These are phyloP conservation scores for Acorus calamus DNA, from an alignment of 106 monocot genomes.

Conservation along the genomic window DNA sequence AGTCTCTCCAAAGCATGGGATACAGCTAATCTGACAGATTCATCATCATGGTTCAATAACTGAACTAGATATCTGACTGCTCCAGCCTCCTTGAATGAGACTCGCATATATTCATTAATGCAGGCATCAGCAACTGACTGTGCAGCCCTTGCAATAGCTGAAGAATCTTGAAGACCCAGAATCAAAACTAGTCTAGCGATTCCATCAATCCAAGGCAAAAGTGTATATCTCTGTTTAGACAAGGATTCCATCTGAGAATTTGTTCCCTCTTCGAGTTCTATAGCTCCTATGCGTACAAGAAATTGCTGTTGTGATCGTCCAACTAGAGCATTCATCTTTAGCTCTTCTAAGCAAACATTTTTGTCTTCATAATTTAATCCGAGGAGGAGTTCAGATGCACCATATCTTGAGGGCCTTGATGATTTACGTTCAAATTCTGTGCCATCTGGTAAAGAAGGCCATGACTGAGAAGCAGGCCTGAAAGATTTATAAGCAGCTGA, in stretches of 20 bases:
- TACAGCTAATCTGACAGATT: conserved; percentile 40
- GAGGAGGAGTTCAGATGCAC: conserved; percentile 78
- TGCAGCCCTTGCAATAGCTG: conserved; percentile 63
- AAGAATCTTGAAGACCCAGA: conserved; percentile 69
- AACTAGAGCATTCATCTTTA: conserved; percentile 70
- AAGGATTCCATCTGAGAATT: conserved; percentile 11
- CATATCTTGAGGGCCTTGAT: conserved; percentile 60
- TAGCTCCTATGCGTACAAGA: conserved; percentile 83
- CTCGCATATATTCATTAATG: conserved; percentile 50
- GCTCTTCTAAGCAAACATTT: conserved; percentile 36
- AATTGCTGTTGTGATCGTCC: conserved; percentile 89
- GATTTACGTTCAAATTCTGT: conserved; percentile 34
- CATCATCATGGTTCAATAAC: conserved; percentile 36
- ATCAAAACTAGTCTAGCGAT: conserved; percentile 81
- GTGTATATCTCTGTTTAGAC: conserved; percentile 31
- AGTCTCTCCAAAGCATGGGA: conserved; percentile 65
- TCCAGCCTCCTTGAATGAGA: conserved; percentile 85
- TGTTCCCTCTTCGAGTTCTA: conserved; percentile 43
- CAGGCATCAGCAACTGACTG: conserved; percentile 63
- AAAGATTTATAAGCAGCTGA: conserved; percentile 57
- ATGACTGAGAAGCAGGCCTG: conserved; percentile 48
- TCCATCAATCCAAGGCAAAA: conserved; percentile 72
- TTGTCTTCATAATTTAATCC: conserved; percentile 52
- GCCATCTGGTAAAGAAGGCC: conserved; percentile 90
- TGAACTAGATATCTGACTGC: conserved; percentile 49